Evolutionary conservation across 345 rosid species (phyloP).

Genomic region (Hevea brasiliensis): DNA sequence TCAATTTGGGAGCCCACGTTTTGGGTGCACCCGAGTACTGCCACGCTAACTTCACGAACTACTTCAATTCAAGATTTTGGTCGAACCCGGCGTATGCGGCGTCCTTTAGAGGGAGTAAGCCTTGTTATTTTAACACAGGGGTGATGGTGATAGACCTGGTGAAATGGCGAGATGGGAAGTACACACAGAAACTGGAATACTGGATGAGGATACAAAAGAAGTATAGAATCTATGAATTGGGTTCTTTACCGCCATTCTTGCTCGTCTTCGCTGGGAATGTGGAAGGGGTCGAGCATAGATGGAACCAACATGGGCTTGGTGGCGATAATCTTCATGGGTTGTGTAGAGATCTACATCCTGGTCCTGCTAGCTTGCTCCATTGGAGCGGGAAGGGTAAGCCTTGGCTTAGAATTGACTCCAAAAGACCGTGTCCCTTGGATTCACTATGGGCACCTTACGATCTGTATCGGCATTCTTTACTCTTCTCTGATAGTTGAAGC

Average conservation of each 20-base stretch:
- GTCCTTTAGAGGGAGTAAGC: constrained; percentile 44
- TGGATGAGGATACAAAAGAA: constrained; percentile 82
- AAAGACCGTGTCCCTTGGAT: constrained; percentile 62
- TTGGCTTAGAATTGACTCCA: constrained; percentile 71
- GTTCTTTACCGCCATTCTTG: constrained; percentile 82
- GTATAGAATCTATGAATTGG: constrained; percentile 73
- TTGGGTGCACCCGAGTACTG: constrained; percentile 91
- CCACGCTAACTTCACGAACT: constrained; percentile 72
- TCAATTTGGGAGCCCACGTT: constrained; percentile 48
- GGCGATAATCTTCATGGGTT: constrained; percentile 79
- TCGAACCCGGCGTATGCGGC: constrained; percentile 45
- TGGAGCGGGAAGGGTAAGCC: constrained; percentile 97
- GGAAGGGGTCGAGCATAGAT: constrained; percentile 74
- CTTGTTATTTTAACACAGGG: constrained; percentile 89
- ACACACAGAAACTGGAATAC: constrained; percentile 57
- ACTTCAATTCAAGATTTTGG: constrained; percentile 76
- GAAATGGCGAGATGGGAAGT: constrained; percentile 70
- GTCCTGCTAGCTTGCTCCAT: constrained; percentile 78
- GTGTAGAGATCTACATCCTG: constrained; percentile 73
- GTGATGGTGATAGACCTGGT: constrained; percentile 85
- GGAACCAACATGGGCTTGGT: constrained; percentile 93
- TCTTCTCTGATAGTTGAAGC: constrained; percentile 56
- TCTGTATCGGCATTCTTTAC: constrained; percentile 48
- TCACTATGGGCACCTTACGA: constrained; percentile 75
- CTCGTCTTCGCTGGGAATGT: constrained; percentile 82